Percentiles rank a stretch among this genome's conserved stretches.
phyloP scores from a whole-genome alignment of 805 yeast species.

The Ogataea allantospora region DNA sequence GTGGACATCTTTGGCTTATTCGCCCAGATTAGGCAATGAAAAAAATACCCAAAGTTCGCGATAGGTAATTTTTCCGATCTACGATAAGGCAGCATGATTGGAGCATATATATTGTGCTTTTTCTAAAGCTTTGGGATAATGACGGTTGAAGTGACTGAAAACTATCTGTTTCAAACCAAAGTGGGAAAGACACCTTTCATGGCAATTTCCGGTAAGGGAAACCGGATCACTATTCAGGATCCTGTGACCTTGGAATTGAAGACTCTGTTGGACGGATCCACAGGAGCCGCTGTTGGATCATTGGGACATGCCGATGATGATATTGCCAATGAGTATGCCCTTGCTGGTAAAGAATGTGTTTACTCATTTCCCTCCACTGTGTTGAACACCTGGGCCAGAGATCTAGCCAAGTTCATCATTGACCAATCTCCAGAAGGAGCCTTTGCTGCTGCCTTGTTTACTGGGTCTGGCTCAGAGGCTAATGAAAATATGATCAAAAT shows the following conservation, averaged over 20 bases:
- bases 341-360: slow-evolving; percentile 32
- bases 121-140: too few species aligned
- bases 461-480: slow-evolving; percentile 74
- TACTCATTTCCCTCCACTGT: slow-evolving; percentile 33
- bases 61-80: not conserved
- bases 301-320: slow-evolving; percentile 40
- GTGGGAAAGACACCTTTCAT: slow-evolving; percentile 36
- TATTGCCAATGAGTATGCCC: slow-evolving; percentile 34
- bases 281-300: slow-evolving; percentile 49
- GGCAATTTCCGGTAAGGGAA: slow-evolving; percentile 42
- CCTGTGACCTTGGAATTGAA: slow-evolving; percentile 29
- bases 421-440: slow-evolving; percentile 36
- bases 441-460: slow-evolving; percentile 40
- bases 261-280: slow-evolving; percentile 33
- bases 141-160: not conserved
- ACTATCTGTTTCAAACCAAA: slow-evolving; percentile 38
- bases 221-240: slow-evolving; percentile 38
- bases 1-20: not conserved
- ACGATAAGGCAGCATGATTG: not conserved
- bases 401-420: slow-evolving; percentile 40
- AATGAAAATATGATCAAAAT: slow-evolving; percentile 74
- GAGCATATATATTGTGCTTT: too few species aligned
- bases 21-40: not conserved
- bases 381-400: slow-evolving; percentile 39
- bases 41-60: not conserved